Evolutionary conservation across 805 yeast species (phyloP).

Genomic region (Saturnispora hagleri): DNA sequence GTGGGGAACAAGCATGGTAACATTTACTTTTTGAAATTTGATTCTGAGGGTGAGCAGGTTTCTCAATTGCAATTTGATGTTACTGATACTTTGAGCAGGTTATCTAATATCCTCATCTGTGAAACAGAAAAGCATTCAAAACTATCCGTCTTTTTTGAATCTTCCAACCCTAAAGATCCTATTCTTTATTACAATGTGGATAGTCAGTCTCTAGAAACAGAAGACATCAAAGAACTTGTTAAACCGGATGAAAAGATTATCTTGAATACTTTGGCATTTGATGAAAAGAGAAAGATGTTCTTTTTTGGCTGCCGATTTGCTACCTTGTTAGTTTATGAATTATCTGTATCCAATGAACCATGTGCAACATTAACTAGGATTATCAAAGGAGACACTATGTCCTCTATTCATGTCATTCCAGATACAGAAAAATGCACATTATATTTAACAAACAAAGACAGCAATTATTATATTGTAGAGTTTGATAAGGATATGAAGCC

Average conservation of each 20-base stretch:
- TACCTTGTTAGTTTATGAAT: conserved; percentile 47
- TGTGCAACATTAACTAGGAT: conserved; percentile 36
- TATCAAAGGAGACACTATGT: conserved; percentile 59
- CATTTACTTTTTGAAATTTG: conserved; percentile 34
- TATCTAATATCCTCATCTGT: conserved; percentile 40
- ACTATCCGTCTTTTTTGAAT: conserved; percentile 42
- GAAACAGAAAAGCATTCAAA: conserved; percentile 16
- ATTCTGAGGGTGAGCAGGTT: conserved; percentile 26
- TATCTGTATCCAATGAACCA: conserved; percentile 21
- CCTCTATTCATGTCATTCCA: conserved; percentile 39
- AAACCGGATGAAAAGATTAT: conserved; percentile 36
- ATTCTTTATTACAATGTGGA: conserved; percentile 36
- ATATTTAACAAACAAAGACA: conserved; percentile 56
- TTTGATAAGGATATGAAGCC: conserved; percentile 12
- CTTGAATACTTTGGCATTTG: conserved; percentile 46
- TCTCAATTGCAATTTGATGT: conserved; percentile 17
- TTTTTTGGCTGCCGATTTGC: conserved; percentile 68
- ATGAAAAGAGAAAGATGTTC: conserved; percentile 31
- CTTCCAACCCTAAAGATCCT: conserved; percentile 57
- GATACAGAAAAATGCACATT: conserved; percentile 12
- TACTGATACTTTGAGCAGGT: conserved; percentile 30
- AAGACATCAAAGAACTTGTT: conserved; percentile 6
- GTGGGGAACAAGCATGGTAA: conserved; percentile 33
- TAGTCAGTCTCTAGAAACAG: conserved; percentile 20
- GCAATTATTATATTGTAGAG: conserved; percentile 41